phyloP scores from a whole-genome alignment of 768 basidiomycete species.

The Postia placenta region DNA sequence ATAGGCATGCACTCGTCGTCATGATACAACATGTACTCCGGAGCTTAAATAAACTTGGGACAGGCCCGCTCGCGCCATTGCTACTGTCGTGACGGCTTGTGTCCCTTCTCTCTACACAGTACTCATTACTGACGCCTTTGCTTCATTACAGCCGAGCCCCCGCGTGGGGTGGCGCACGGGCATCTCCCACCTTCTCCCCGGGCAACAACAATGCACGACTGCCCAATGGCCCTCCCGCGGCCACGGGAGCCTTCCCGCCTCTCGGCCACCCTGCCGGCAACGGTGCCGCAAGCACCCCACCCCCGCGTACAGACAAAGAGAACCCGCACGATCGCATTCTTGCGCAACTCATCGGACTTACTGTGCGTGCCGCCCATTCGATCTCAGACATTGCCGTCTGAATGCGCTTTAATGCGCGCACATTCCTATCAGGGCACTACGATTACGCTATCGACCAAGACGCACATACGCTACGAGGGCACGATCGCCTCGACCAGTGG shows the following conservation, averaged over 20 bases:
- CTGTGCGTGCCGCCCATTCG: conserved; percentile 51
- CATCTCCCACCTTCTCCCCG: conserved; percentile 68
- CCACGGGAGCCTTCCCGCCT: conserved; percentile 22
- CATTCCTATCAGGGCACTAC: conserved; percentile 56
- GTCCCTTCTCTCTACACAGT: conserved; percentile 2
- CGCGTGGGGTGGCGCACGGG: conserved; percentile 65
- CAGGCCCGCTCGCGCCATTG: no score
- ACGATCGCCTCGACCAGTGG: conserved; percentile 51
- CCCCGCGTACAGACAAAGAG: conserved; percentile 30
- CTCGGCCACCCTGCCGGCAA: conserved; percentile 45
- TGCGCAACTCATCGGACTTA: conserved; percentile 62
- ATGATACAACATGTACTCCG: no score
- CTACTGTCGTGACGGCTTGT: background rate
- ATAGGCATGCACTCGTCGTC: no score
- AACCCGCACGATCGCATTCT: conserved; percentile 52
- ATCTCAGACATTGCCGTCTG: conserved; percentile 5
- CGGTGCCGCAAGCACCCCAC: conserved; percentile 27
- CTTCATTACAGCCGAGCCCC: conserved; percentile 29
- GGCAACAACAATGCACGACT: conserved; percentile 33
- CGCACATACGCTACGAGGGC: conserved; percentile 68
- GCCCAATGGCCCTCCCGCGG: conserved; percentile 32
- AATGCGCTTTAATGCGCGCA: conserved; percentile 1
- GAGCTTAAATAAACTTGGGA: no score
- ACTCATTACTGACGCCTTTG: conserved; percentile 5
- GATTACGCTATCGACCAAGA: conserved; percentile 69